These are phyloP conservation scores for Psilocybe tampanensis DNA, from an alignment of 768 basidiomycete species.

Conservation along the genomic window DNA sequence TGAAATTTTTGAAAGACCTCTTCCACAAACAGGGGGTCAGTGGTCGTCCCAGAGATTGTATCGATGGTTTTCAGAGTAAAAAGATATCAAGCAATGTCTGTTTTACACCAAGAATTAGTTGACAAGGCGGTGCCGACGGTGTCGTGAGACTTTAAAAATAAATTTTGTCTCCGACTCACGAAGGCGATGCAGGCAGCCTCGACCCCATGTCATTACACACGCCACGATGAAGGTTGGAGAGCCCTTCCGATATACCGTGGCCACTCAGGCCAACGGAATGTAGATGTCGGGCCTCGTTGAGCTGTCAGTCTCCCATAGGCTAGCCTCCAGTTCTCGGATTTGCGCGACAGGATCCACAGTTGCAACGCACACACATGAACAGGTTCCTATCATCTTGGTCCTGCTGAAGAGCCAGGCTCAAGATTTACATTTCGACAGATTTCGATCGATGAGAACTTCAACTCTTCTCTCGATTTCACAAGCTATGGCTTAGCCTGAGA, in stretches of 20 bases:
- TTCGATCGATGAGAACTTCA: background rate
- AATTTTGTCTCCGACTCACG: conserved; percentile 4
- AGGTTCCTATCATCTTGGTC: background rate
- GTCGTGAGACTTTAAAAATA: background rate
- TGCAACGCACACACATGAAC: background rate
- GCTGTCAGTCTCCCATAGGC: background rate
- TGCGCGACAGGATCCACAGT: background rate
- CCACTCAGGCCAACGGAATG: background rate
- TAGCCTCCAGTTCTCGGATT: background rate
- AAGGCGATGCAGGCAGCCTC: background rate
- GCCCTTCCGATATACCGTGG: background rate
- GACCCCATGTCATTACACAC: conserved; percentile 1
- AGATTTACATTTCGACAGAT: background rate
- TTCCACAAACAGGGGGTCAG: too few relatives aligned
- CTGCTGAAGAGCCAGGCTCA: background rate
- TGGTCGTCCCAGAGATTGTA: too few relatives aligned
- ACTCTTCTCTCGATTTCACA: background rate
- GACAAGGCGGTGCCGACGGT: background rate
- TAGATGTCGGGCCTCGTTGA: background rate
- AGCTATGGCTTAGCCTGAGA: too few relatives aligned
- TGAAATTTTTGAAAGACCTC: too few relatives aligned
- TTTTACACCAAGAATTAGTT: background rate
- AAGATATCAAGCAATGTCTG: background rate
- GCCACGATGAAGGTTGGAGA: background rate
- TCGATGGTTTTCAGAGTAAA: background rate